A percentile compares a stretch with the other conserved stretches of the same genome.
Evolutionary conservation across 805 yeast species (phyloP).

Genomic region (Metschnikowia corniflorae): DNA sequence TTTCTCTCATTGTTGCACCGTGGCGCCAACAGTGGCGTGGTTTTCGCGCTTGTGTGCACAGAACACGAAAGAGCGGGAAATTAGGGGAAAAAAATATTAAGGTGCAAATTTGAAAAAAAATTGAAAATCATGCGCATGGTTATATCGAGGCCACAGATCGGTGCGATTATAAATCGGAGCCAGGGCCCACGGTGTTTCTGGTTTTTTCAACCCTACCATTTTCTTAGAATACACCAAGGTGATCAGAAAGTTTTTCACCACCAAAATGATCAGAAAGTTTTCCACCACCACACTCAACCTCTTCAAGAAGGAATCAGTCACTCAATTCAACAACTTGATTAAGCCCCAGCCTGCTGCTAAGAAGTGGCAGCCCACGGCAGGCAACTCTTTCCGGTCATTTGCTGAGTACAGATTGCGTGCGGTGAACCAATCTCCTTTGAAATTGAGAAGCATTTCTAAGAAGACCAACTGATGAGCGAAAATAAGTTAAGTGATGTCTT

Average conservation of each 20-base stretch:
- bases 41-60: no score
- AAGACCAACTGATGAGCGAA: conserved; percentile 8
- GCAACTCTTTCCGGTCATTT: conserved; percentile 40
- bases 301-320: conserved; percentile 29
- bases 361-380: conserved; percentile 38
- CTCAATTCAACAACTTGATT: conserved; percentile 24
- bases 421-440: conserved; percentile 40
- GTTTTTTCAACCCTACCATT: not conserved
- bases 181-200: no score
- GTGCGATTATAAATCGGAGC: no score
- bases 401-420: conserved; percentile 44
- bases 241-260: not conserved
- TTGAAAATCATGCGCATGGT: no score
- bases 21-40: no score
- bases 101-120: no score
- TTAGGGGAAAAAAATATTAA: no score
- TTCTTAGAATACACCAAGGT: not conserved
- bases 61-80: no score
- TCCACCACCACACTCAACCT: conserved; percentile 20
- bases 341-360: conserved; percentile 19
- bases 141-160: no score
- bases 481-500: no score
- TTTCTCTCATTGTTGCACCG: no score
- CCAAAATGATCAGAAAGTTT: conserved; percentile 22
- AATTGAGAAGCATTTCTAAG: conserved; percentile 18